phyloP scores from a whole-genome alignment of 1,284 basidiomycete genomes.

The Austroboletus novae-zelandiae region DNA sequence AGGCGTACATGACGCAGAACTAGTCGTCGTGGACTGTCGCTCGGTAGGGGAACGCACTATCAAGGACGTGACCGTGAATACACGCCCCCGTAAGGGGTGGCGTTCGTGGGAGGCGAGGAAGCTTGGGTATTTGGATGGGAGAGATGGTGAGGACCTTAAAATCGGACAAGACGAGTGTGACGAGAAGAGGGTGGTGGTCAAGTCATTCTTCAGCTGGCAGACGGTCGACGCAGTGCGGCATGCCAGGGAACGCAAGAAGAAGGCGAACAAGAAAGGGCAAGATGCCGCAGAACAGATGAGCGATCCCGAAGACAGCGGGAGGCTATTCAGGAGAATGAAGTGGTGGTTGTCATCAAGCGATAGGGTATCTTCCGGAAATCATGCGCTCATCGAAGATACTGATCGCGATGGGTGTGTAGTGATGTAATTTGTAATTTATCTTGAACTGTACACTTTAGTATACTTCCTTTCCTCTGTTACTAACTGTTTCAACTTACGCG shows the following conservation, averaged over 20 bases:
- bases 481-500: conserved; percentile 15
- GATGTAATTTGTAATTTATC: conserved; percentile 38
- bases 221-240: conserved; percentile 70
- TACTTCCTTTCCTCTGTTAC: not conserved
- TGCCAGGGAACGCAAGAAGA: conserved; percentile 52
- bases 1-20: conserved; percentile 46
- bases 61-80: conserved; percentile 52
- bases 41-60: conserved; percentile 60
- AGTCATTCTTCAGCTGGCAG: conserved; percentile 87
- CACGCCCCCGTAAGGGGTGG: conserved; percentile 72
- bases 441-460: conserved; percentile 23
- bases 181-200: conserved; percentile 66
- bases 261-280: conserved; percentile 41
- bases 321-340: conserved; percentile 10
- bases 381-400: conserved; percentile 30
- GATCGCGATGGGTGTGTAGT: conserved; percentile 44
- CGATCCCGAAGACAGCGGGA: conserved; percentile 24
- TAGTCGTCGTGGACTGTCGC: conserved; percentile 78
- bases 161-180: conserved; percentile 77
- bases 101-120: conserved; percentile 64
- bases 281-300: conserved; percentile 32
- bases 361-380: conserved; percentile 23
- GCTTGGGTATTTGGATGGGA: conserved; percentile 63
- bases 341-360: conserved; percentile 25
- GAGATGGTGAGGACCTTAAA: conserved; percentile 60